Base-by-base conservation (phyloP, 2,329 filamentous ascomycete species). In the Penicillium sp. region DNA sequence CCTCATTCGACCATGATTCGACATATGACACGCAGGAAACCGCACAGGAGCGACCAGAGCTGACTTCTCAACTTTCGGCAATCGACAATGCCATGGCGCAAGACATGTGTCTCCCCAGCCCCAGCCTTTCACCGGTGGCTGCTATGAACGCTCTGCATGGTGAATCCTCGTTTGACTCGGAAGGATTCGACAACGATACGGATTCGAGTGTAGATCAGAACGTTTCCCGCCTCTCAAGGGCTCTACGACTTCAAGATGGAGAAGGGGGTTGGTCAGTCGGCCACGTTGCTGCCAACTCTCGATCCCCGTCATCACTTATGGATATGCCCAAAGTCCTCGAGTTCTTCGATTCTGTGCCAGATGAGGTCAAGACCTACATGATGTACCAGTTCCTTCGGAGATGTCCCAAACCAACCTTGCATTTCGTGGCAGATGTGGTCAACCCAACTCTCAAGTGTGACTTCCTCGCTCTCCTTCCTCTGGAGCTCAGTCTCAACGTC, bases 391-490 rank as follows among this genome's bases (percentile, higher is more conserved):
- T 99, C 52, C 82, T 99, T 24, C 88, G 91, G 53, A 84, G 94
- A 44, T 97, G 92, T 68, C 86, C 91, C 5, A 89, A 95, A 62
- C 88, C 91, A 40, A 96, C 92, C 0, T 80, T 99, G 5, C 91
- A 94, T 67, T 87, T 96, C 51, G 88, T 99, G 52, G 92, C 93
- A 34, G 87, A 92, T 62, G 87, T 92, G 13, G 92, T 99, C 61
- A 97, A 96, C 67, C 94, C 94, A 7, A 91, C 93, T 0, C 76
- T 99, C 53, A 97, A 96, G 73, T 96, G 92, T 69, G 94, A 99
- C 71, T 97, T 97, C 59, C 78, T 99, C 47, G 85, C 85, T 58
- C 85, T 91, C 55, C 81, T 99, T 1, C 94, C 94, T 2, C 79
- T 89, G 0, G 94, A 99, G 72, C 82, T 99, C 18, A 90, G 90